A percentile compares a stretch with the other conserved stretches of the same genome.
Evolutionary conservation across 441 rosid species (phyloP).

Genomic region (Raphanus hybrid): DNA sequence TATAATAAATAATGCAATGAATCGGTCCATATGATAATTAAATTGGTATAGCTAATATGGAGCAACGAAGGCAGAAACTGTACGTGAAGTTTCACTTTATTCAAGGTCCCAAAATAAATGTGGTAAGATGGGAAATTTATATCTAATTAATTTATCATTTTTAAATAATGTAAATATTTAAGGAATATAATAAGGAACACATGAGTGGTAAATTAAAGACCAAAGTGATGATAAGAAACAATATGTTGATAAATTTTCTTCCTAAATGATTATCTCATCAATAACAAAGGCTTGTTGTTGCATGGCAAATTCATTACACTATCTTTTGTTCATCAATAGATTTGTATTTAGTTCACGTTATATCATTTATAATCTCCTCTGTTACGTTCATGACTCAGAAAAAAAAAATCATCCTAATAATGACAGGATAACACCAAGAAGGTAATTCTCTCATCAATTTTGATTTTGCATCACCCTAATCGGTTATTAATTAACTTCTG

Average conservation of each 20-base stretch:
- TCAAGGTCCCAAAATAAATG: conserved; percentile 44
- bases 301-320: conserved; percentile 28
- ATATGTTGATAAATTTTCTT: conserved; percentile 17
- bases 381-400: conserved; percentile 9
- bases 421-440: conserved; percentile 19
- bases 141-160: conserved; percentile 6
- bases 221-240: conserved; percentile 10
- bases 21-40: conserved; percentile 45
- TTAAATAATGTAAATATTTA: conserved; percentile 17
- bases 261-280: conserved; percentile 40
- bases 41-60: conserved; percentile 39
- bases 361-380: conserved; percentile 28
- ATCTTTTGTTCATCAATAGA: conserved; percentile 29
- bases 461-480: conserved; percentile 9
- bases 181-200: conserved; percentile 15
- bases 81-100: conserved; percentile 40
- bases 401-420: conserved; percentile 1
- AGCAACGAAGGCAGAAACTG: conserved; percentile 34
- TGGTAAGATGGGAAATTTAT: conserved; percentile 44
- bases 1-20: conserved; percentile 42
- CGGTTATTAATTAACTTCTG: background rate
- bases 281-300: conserved; percentile 19
- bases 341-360: conserved; percentile 23
- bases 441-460: conserved; percentile 4
- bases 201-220: conserved; percentile 36